These are phyloP conservation scores for Myrica gale DNA, from an alignment of 306 rosid species.

Conservation along the genomic window DNA sequence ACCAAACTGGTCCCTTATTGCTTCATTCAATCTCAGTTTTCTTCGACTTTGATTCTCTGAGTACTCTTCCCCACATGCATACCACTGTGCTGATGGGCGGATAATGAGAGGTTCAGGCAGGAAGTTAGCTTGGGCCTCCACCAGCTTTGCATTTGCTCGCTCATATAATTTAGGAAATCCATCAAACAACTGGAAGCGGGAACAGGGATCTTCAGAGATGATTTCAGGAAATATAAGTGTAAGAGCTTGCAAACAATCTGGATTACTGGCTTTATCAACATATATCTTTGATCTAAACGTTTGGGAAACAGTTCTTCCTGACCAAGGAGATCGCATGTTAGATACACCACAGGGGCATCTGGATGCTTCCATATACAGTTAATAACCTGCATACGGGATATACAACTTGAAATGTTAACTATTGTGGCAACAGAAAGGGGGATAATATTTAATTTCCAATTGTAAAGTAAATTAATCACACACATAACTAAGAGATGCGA, in stretches of 20 bases:
- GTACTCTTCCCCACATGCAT: constrained; percentile 52
- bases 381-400: constrained; percentile 50
- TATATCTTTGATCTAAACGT: constrained; percentile 77
- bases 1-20: constrained; percentile 69
- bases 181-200: constrained; percentile 63
- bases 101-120: constrained; percentile 65
- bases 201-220: constrained; percentile 59
- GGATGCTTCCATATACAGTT: constrained; percentile 89
- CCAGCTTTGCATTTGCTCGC: constrained; percentile 52
- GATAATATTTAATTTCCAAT: not conserved
- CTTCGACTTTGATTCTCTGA: constrained; percentile 37
- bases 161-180: constrained; percentile 63
- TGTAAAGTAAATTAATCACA: not conserved
- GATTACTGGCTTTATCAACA: constrained; percentile 48
- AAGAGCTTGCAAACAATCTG: constrained; percentile 52
- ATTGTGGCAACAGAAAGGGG: not conserved
- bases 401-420: constrained; percentile 3
- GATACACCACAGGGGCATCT: constrained; percentile 53
- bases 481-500: not conserved
- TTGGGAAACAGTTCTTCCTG: constrained; percentile 67
- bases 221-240: constrained; percentile 54
- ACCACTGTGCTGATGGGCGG: constrained; percentile 85
- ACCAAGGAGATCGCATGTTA: constrained; percentile 66
- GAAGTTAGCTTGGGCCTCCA: constrained; percentile 45
- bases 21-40: constrained; percentile 54